Percentiles rank a stretch among this genome's conserved stretches.
These are phyloP conservation scores for Helicocarpus griseus DNA, from an alignment of 2,329 filamentous ascomycete species.

Conservation along the genomic window DNA sequence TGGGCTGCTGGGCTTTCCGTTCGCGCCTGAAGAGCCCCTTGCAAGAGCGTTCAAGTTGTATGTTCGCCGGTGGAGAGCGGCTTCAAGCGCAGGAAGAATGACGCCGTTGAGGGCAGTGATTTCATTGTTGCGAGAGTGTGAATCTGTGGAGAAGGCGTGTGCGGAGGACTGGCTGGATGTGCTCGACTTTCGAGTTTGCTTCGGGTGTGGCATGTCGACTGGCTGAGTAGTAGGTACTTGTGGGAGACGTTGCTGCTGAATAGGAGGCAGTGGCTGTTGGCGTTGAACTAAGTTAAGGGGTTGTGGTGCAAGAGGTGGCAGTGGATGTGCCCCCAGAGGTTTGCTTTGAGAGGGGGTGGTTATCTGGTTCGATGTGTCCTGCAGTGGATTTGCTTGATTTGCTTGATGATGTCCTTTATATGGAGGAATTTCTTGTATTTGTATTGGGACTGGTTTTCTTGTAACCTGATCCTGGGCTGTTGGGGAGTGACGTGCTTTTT, in stretches of 20 bases:
- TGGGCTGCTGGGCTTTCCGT: constrained; percentile 27
- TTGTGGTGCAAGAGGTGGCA: constrained; percentile 21
- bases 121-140: constrained; percentile 50
- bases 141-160: constrained; percentile 12
- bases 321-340: constrained; percentile 16
- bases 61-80: constrained; percentile 71
- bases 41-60: constrained; percentile 43
- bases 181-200: constrained; percentile 8
- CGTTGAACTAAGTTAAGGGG: constrained; percentile 7
- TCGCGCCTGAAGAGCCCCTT: constrained; percentile 12
- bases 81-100: constrained; percentile 84
- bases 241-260: constrained; percentile 6
- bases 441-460: constrained; percentile 21
- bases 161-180: constrained; percentile 10
- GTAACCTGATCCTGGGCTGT: constrained; percentile 9
- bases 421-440: constrained; percentile 25
- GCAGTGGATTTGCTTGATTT: constrained; percentile 16
- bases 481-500: constrained; percentile 7
- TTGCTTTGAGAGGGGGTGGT: constrained; percentile 8
- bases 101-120: constrained; percentile 84
- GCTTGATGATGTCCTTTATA: constrained; percentile 19
- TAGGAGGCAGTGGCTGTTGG: constrained; percentile 5
- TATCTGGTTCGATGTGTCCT: constrained; percentile 8
- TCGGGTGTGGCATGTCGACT: constrained; percentile 39
- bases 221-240: constrained; percentile 40